Evolutionary conservation across 2,329 filamentous ascomycete species (phyloP), one percentile per base, ranked within the genome.

Genomic region (Chrysosphaeria jannelii): DNA sequence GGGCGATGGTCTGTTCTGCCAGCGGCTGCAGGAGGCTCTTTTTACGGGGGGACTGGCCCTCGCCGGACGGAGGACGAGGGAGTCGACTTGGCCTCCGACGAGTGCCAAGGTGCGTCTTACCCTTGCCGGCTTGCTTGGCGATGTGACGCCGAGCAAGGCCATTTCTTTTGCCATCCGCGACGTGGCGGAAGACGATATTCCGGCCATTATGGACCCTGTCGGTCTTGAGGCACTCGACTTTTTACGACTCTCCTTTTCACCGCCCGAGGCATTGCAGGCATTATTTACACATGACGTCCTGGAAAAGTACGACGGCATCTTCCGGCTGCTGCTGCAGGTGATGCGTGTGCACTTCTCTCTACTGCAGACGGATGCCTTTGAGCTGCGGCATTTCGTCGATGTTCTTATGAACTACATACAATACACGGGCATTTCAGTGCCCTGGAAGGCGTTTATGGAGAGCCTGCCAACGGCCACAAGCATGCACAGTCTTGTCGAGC

Each of bases 181-280:
- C 33, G 53, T 93, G 30, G 57, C 65, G 0, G 52, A 63, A 6
- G 65, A 68, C 22, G 78, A 91, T 33, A 72, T 90, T 22, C 61
- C 76, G 24, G 64, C 57, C 30, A 81, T 78, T 41, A 66, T 88
- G 52, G 61, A 93, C 34, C 66, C 76, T 0, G 58, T 74, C 37
- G 70, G 68, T 0, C 54, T 93, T 10, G 66, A 81, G 37, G 85
- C 85, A 0, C 51, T 93, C n/a, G 85, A 93, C 42, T 93, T 97
- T 36, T 50, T 97, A 10, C 63, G 75, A 2, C 48, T 97, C 6
- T 70, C 78, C 21, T 93, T 91, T 43, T 71, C 68, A 19, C 55
- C 78, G 1, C 69, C 78, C 0, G 42, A 57, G 1, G 61, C 74
- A 1, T 48, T 93, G 1, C 53, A 65, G 19, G 51, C 64, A 0